phyloP scores from a whole-genome alignment of 352 stramenopile species.

The Blastocystis sp. region DNA sequence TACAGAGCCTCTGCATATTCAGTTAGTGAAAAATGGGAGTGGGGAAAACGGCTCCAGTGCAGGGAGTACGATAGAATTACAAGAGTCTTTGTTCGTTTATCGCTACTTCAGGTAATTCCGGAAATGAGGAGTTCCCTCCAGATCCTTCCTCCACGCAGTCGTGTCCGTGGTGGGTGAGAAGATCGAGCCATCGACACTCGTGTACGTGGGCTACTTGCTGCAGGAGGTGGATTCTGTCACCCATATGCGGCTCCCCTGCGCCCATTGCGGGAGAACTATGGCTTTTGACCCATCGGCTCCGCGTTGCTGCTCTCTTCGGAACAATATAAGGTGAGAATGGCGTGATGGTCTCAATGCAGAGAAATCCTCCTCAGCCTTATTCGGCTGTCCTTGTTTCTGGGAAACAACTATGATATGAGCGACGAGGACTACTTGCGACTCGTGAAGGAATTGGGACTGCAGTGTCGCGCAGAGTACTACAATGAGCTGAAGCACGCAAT shows the following conservation, averaged over 20 bases:
- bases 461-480: constrained; percentile 7
- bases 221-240: neutral
- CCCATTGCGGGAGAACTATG: constrained; percentile 10
- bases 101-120: neutral
- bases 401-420: constrained; percentile 28
- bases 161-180: neutral
- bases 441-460: neutral
- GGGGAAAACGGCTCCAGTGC: neutral
- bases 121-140: neutral
- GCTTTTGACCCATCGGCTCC: neutral
- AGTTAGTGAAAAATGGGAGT: neutral
- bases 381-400: constrained; percentile 8
- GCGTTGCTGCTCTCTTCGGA: constrained; percentile 15
- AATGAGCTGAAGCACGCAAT: neutral
- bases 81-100: constrained; percentile 37
- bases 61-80: neutral
- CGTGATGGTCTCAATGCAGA: constrained; percentile 6
- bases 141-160: constrained; percentile 6
- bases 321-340: constrained; percentile 18
- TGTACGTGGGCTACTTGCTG: constrained; percentile 38
- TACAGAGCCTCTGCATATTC: constrained; percentile 2
- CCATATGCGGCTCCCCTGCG: constrained; percentile 6
- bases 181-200: constrained; percentile 18
- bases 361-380: constrained; percentile 10
- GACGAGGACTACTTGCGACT: constrained; percentile 1